Percentiles rank a stretch among this genome's conserved stretches.
Conservation (phyloP, 2,329 filamentous ascomycete genomes). For the Apiospora koreana region DNA sequence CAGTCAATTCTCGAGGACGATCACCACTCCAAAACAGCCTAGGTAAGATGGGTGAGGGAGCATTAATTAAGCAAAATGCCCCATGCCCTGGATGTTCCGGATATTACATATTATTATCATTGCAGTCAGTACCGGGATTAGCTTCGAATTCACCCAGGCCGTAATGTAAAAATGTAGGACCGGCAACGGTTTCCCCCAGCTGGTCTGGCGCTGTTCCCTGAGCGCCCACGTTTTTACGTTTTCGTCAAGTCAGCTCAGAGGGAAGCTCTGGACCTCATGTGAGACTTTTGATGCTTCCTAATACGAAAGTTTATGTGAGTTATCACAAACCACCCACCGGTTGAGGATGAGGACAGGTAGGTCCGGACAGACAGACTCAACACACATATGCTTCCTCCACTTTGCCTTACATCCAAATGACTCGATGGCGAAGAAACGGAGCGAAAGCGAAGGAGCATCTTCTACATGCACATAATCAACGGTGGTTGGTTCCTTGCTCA, state of each 20-base stretch:
- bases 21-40: constrained; percentile 4
- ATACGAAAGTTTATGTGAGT: not conserved
- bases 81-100: not conserved
- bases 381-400: not conserved
- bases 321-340: not conserved
- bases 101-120: constrained; percentile 1
- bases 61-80: constrained; percentile 3
- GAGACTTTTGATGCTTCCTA: not conserved
- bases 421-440: not conserved
- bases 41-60: not conserved
- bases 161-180: not conserved
- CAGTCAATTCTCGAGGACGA: not conserved
- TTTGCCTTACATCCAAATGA: not conserved
- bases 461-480: not conserved
- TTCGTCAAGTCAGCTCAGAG: not conserved
- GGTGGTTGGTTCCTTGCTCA: not conserved
- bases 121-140: not conserved
- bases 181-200: not conserved
- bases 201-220: not conserved
- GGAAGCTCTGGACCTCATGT: not conserved
- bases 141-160: not conserved
- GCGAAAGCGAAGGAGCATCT: not conserved
- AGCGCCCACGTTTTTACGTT: not conserved
- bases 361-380: not conserved
- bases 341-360: not conserved